Conservation (phyloP, 352 stramenopile genomes). For the Peronospora destructor region DNA sequence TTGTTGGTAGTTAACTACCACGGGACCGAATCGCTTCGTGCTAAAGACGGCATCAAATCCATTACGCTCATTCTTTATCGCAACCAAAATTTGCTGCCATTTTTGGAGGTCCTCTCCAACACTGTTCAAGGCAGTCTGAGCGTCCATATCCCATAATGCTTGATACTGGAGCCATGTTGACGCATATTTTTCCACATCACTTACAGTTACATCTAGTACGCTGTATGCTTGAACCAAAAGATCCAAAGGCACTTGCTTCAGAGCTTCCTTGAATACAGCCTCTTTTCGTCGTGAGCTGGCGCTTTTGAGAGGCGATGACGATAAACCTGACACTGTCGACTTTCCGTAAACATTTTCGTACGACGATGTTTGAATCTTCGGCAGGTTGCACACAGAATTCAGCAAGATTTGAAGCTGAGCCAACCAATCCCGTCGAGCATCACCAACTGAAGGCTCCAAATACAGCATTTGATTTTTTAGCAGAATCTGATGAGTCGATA, state of each 20-base stretch:
- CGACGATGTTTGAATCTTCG: slow-evolving; percentile 80
- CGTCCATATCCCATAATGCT: slow-evolving; percentile 97
- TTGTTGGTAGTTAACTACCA: slow-evolving; percentile 89
- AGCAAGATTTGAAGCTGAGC: slow-evolving; percentile 90
- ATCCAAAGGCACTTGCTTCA: slow-evolving; percentile 47
- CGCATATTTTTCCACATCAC: slow-evolving; percentile 90
- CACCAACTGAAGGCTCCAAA: slow-evolving; percentile 91
- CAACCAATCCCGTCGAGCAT: slow-evolving; percentile 85
- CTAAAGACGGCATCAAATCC: slow-evolving; percentile 91
- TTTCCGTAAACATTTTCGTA: slow-evolving; percentile 86
- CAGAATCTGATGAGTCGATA: slow-evolving; percentile 88
- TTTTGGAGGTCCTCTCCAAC: slow-evolving; percentile 93
- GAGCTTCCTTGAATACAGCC: slow-evolving; percentile 62
- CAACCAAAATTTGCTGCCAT: slow-evolving; percentile 95
- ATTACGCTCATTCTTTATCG: slow-evolving; percentile 92
- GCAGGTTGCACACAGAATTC: slow-evolving; percentile 90
- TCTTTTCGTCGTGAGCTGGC: slow-evolving; percentile 51
- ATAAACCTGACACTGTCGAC: slow-evolving; percentile 46
- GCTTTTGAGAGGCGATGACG: slow-evolving; percentile 58
- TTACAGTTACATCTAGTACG: slow-evolving; percentile 65
- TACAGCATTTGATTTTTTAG: slow-evolving; percentile 96
- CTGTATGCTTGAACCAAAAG: slow-evolving; percentile 74
- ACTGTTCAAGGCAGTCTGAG: slow-evolving; percentile 87
- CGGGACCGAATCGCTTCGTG: slow-evolving; percentile 86
- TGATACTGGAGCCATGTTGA: slow-evolving; percentile 97